These are phyloP conservation scores for Kodamaea alishanica DNA, from an alignment of 1,139 yeast genomes.

Conservation along the genomic window DNA sequence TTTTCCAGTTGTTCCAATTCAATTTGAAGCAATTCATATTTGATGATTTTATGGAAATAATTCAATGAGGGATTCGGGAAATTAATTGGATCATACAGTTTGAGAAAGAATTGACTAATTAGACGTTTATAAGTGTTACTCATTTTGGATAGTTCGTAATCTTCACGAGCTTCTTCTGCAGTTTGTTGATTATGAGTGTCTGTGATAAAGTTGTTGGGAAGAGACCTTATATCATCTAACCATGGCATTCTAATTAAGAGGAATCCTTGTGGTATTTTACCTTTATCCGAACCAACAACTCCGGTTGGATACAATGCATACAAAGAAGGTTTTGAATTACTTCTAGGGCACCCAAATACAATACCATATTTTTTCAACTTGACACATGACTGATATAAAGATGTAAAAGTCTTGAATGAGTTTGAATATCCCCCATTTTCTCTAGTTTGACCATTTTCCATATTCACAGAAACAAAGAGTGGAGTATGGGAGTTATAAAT, in stretches of 20 bases:
- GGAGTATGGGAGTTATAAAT: conserved; percentile 55
- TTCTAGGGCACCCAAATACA: conserved; percentile 65
- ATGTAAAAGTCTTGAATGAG: conserved; percentile 63
- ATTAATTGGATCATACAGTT: conserved; percentile 52
- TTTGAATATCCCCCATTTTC: conserved; percentile 45
- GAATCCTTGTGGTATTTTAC: conserved; percentile 53
- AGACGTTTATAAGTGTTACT: conserved; percentile 29
- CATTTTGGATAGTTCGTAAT: conserved; percentile 8
- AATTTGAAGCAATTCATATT: conserved; percentile 64
- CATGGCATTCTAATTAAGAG: conserved; percentile 59
- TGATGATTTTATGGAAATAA: conserved; percentile 61
- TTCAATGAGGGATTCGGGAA: conserved; percentile 66
- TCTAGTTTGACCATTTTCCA: conserved; percentile 28
- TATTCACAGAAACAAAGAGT: conserved; percentile 51
- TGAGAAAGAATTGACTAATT: conserved; percentile 38
- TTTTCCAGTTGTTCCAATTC: conserved; percentile 39
- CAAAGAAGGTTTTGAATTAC: conserved; percentile 53
- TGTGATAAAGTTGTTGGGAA: conserved; percentile 30
- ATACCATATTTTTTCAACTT: conserved; percentile 56
- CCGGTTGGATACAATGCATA: conserved; percentile 60
- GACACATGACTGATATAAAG: conserved; percentile 60
- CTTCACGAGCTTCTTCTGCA: conserved; percentile 3
- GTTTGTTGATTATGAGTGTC: conserved; percentile 8
- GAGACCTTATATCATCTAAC: conserved; percentile 56
- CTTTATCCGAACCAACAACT: conserved; percentile 17